Evolutionary conservation across 2,329 filamentous ascomycete species (phyloP), one percentile per base, ranked within the genome.

Genomic region (Colletotrichum sp.): DNA sequence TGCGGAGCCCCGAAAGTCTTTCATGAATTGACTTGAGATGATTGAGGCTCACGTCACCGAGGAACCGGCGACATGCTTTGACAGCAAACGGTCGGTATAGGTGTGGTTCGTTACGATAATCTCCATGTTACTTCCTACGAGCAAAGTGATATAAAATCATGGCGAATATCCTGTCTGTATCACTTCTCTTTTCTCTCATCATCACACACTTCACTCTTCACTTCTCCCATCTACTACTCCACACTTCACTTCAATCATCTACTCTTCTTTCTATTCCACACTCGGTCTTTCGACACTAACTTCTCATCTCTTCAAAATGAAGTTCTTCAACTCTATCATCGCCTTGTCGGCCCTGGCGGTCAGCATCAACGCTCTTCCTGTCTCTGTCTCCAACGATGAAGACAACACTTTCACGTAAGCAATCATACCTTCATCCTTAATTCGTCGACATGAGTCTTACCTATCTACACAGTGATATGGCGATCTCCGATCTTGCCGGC

Each of bases 311-410:
- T 30, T 32, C 49, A 69, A 65, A 2, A 76, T 76, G 74, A 76
- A 59, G 49, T 39, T 76, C 49, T n/a, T 76, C 36, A 68, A 74
- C 49, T 26, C 71, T 8, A 18, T 76, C 32, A 21, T 76, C 3
- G 57, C 74, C 21, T 36, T 76, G 34, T 76, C 74, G 59, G 74
- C 71, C 65, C 70, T 76, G 71, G 74, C 74, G 59, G 64, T 74
- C 70, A 76, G 74, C 65, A 76, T 76, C 60, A 57, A 76, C 28
- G 74, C 74, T n/a, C 70, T 76, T 63, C 74, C 74, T 4, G 60
- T 76, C 18, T 76, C 74, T 2, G 64, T 76, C 2, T 30, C 65
- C 15, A 74, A 69, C 5, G 59, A 74, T 65, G 64, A 74, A 13
- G 65, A 76, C 55, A 36, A 5, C 16, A 30, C 13, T 21, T 21